phyloP scores from a whole-genome alignment of 306 rosid genomes.

The Corylus americana region DNA sequence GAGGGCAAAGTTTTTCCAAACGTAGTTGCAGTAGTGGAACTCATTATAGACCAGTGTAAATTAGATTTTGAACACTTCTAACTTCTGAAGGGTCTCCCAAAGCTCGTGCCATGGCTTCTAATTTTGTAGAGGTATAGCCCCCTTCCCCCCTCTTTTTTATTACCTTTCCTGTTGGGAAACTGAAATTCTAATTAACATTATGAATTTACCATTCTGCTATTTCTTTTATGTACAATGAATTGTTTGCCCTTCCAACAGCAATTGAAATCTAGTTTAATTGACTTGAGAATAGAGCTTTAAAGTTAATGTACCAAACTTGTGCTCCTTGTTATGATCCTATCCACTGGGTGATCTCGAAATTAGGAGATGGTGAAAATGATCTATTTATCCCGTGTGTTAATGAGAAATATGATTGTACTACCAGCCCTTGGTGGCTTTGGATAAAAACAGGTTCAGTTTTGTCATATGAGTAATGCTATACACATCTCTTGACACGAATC shows the following conservation, averaged over 20 bases:
- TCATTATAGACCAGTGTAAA: constrained; percentile 38
- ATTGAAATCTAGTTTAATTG: not conserved
- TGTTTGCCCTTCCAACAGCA: not conserved
- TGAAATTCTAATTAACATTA: not conserved
- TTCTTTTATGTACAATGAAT: not conserved
- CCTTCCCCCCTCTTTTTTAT: not conserved
- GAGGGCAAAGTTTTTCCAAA: constrained; percentile 40
- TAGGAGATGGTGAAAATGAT: not conserved
- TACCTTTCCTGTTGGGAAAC: not conserved
- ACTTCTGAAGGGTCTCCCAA: constrained; percentile 5
- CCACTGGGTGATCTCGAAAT: not conserved
- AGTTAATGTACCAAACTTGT: not conserved
- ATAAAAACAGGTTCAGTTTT: too few species aligned
- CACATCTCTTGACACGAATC: too few species aligned
- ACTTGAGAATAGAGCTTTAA: not conserved
- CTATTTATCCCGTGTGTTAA: not conserved
- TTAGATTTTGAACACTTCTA: constrained; percentile 24
- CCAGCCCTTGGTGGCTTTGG: too few species aligned
- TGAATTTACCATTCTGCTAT: not conserved
- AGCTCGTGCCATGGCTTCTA: not conserved
- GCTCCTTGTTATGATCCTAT: not conserved
- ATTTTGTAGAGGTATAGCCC: not conserved
- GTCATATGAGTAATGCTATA: too few species aligned
- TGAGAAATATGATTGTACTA: not conserved
- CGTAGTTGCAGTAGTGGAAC: constrained; percentile 31